These are phyloP conservation scores for Suillus subaureus DNA, from an alignment of 768 basidiomycete genomes.

Conservation along the genomic window DNA sequence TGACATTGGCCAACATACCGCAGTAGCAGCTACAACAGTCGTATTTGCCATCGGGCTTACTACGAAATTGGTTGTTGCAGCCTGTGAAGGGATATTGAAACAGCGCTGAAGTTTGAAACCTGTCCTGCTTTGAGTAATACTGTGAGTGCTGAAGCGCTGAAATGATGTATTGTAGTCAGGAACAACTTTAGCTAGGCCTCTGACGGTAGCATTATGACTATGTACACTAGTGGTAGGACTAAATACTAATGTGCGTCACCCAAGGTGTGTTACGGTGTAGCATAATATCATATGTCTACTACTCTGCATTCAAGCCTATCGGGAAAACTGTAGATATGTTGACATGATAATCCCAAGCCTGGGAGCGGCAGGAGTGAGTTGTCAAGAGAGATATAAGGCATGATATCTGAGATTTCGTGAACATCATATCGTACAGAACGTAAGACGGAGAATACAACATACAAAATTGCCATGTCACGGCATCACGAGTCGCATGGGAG, in stretches of 20 bases:
- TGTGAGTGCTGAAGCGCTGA: not conserved
- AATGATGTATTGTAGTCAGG: not conserved
- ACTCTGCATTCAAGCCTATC: not conserved
- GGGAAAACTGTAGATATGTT: not conserved
- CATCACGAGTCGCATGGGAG: not conserved
- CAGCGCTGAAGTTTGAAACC: not conserved
- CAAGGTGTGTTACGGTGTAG: not conserved
- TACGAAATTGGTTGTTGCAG: not conserved
- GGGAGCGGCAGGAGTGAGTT: not conserved
- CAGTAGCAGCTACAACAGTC: slow-evolving; percentile 13
- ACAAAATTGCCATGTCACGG: not conserved
- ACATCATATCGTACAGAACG: not conserved
- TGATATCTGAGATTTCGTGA: not conserved
- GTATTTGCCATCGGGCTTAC: not conserved
- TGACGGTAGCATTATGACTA: not conserved
- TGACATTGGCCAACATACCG: slow-evolving; percentile 16
- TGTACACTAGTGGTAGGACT: not conserved
- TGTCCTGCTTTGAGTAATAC: not conserved
- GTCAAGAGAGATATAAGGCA: not conserved
- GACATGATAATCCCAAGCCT: too few relatives aligned
- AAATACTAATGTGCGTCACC: not conserved
- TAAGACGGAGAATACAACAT: slow-evolving; percentile 10
- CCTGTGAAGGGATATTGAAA: not conserved
- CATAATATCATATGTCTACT: not conserved
- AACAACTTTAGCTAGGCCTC: not conserved